Conservation (phyloP, 352 stramenopile species). For the Phytophthora nicotianae region DNA sequence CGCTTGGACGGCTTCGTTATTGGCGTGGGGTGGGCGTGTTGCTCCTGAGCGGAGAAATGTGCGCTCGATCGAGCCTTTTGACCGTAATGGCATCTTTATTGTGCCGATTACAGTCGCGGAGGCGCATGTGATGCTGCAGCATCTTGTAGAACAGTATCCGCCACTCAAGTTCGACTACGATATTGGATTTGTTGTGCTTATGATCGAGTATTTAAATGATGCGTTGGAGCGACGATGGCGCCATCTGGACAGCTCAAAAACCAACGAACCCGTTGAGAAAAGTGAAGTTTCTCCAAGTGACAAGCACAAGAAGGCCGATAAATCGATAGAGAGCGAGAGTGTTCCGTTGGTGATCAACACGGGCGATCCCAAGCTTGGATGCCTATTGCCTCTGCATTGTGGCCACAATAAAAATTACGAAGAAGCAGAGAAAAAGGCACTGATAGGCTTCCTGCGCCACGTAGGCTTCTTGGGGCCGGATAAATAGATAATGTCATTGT, state of each 20-base stretch:
- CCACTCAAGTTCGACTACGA: constrained; percentile 76
- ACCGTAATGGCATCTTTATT: constrained; percentile 73
- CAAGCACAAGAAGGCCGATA: constrained; percentile 2
- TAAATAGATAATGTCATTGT: constrained; percentile 28
- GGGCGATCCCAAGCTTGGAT: constrained; percentile 46
- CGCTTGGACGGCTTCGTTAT: constrained; percentile 75
- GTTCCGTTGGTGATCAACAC: constrained; percentile 43
- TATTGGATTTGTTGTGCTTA: constrained; percentile 68
- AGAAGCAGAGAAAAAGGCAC: constrained; percentile 69
- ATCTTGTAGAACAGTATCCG: constrained; percentile 64
- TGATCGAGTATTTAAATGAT: constrained; percentile 83
- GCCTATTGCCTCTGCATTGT: constrained; percentile 75
- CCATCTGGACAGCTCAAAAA: constrained; percentile 37
- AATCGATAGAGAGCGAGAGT: constrained; percentile 13
- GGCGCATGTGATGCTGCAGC: constrained; percentile 54
- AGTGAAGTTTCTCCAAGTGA: constrained; percentile 9
- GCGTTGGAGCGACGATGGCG: constrained; percentile 63
- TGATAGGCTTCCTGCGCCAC: constrained; percentile 63
- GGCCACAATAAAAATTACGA: constrained; percentile 89
- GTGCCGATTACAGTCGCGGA: constrained; percentile 64
- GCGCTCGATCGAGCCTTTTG: constrained; percentile 63
- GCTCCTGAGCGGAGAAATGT: constrained; percentile 33
- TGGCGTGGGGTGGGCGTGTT: constrained; percentile 75
- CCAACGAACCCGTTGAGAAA: constrained; percentile 1
- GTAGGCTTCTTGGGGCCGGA: constrained; percentile 39